phyloP scores from a whole-genome alignment of 2,329 filamentous ascomycete genomes.

The Microdochium paspali region DNA sequence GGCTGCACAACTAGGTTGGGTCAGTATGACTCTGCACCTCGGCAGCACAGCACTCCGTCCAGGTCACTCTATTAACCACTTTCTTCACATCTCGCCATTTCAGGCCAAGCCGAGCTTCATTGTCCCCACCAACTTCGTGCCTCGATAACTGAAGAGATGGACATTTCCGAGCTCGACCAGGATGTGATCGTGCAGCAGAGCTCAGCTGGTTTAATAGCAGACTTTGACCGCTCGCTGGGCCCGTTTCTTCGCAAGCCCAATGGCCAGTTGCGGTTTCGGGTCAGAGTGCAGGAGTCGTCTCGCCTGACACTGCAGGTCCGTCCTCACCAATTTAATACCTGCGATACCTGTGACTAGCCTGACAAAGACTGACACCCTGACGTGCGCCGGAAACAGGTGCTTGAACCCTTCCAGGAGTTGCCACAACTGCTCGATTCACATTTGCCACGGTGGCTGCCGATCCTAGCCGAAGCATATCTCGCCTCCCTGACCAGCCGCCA shows the following conservation, averaged over 20 bases:
- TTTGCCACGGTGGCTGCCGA: conserved; percentile 64
- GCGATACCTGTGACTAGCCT: too few relatives aligned
- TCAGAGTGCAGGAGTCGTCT: conserved; percentile 38
- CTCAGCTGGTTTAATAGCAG: conserved; percentile 47
- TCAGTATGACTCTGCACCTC: too few relatives aligned
- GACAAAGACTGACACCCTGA: conserved; percentile 8
- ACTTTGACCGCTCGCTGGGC: conserved; percentile 44
- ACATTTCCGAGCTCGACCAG: conserved; percentile 48
- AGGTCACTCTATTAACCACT: too few relatives aligned
- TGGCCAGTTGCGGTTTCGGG: conserved; percentile 36
- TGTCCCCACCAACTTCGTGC: too few relatives aligned
- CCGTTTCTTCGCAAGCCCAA: conserved; percentile 44
- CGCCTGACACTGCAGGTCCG: conserved; percentile 37
- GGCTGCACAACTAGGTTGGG: too few relatives aligned
- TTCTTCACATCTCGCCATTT: too few relatives aligned
- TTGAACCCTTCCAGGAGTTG: conserved; percentile 91
- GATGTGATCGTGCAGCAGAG: conserved; percentile 54
- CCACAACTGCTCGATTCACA: conserved; percentile 87
- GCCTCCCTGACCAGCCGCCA: conserved; percentile 45
- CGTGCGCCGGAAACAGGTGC: conserved; percentile 28
- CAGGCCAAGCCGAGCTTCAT: too few relatives aligned
- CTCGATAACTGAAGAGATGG: conserved; percentile 32
- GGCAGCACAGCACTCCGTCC: too few relatives aligned
- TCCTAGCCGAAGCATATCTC: conserved; percentile 68
- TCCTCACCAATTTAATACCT: too few relatives aligned